Evolutionary conservation across 768 basidiomycete genomes (phyloP).

Genomic region (Tulasnella sp.): DNA sequence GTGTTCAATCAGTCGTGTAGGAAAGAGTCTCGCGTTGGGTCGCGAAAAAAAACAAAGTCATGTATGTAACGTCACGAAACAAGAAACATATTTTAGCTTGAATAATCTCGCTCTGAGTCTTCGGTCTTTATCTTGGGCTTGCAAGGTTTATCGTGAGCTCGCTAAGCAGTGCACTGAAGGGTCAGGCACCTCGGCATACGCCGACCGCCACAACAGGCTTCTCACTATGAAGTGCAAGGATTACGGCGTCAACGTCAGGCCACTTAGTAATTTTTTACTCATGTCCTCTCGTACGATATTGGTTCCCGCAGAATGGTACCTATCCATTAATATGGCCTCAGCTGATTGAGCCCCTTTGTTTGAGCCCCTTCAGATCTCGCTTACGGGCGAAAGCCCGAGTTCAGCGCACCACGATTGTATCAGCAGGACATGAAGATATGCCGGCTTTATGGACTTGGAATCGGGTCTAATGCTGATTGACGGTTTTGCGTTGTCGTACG

Average conservation of each 20-base stretch:
- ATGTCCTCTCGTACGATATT: neutral
- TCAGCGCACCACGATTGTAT: too few species aligned
- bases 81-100: neutral
- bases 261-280: neutral
- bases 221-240: neutral
- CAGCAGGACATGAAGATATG: too few species aligned
- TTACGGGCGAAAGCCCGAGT: too few species aligned
- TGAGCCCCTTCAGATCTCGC: neutral
- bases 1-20: neutral
- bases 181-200: neutral
- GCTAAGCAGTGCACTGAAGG: neutral
- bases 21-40: neutral
- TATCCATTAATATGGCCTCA: neutral
- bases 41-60: neutral
- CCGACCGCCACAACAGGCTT: neutral
- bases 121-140: neutral
- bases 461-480: too few species aligned
- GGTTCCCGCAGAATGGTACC: neutral
- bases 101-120: neutral
- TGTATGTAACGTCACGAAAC: neutral
- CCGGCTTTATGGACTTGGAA: too few species aligned
- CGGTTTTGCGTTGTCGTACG: too few species aligned
- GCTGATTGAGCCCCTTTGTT: neutral
- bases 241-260: neutral
- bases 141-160: neutral